phyloP scores from a whole-genome alignment of 2,329 filamentous ascomycete species.

The Macrophomina pseudophaseolina region DNA sequence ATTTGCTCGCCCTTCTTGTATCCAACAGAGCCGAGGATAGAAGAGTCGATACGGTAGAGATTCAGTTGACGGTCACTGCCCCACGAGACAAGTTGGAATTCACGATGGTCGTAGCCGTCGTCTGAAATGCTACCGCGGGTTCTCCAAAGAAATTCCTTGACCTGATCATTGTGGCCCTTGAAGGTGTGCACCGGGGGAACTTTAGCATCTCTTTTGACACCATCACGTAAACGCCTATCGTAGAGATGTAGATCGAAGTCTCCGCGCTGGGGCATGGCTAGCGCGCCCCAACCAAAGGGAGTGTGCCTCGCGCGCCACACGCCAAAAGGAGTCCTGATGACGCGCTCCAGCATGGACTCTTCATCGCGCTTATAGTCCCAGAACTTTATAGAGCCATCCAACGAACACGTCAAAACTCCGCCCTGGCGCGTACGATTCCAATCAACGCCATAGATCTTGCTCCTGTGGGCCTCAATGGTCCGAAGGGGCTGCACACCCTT shows the following conservation, averaged over 20 bases:
- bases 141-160: constrained; percentile 92
- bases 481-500: constrained; percentile 77
- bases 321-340: constrained; percentile 82
- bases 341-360: constrained; percentile 60
- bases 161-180: constrained; percentile 64
- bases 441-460: constrained; percentile 94
- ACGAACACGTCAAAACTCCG: constrained; percentile 81
- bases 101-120: constrained; percentile 77
- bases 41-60: constrained; percentile 72
- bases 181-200: constrained; percentile 57
- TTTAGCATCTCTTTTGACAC: constrained; percentile 44
- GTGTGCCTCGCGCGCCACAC: constrained; percentile 92
- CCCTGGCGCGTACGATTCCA: constrained; percentile 82
- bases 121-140: constrained; percentile 69
- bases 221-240: constrained; percentile 62
- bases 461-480: constrained; percentile 85
- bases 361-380: constrained; percentile 77
- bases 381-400: constrained; percentile 91
- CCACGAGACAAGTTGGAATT: constrained; percentile 94
- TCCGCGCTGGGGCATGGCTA: constrained; percentile 91
- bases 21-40: constrained; percentile 70
- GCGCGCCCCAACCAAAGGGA: constrained; percentile 81
- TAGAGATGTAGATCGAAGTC: constrained; percentile 86
- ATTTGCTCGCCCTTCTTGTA: constrained; percentile 72
- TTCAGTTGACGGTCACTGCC: constrained; percentile 83